Evolutionary conservation across 2,329 filamentous ascomycete genomes (phyloP), one percentile per base, ranked within the genome.

Genomic region (Clonostachys solani): DNA sequence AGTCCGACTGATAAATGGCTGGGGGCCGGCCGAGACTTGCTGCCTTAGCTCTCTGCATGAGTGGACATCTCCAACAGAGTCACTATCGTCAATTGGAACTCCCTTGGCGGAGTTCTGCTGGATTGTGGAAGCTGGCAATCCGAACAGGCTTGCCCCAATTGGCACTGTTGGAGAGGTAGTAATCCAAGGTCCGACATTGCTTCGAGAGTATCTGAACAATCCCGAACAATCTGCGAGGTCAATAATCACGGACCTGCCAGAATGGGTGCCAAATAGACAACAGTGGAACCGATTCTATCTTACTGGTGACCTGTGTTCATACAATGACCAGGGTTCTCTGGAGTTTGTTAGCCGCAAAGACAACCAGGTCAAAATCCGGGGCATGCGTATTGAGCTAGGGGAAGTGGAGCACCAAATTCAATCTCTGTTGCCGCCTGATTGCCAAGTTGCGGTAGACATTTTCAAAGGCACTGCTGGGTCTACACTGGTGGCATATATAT

Each of bases 161-260:
- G 62, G 62, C 2, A 49, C 43, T 8, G 36, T 54, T 73, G 12
- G 78, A 74, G 17, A 84, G 57, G 53, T 72, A 72, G 52, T 67
- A 5, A 52, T 73, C 34, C 65, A 66, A 40, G 69, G 71, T 1
- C 75, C 74, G 2, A 67, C 69, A 2, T 67, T 81, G 10, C 73
- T 71, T 19, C 59, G 67, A 34, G 74, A 74, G 29, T 81, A 80
- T 48, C 57, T 77, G 15, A 72, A 75, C 45, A 54, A 60, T 6
- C 38, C 60, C 16, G 47, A 44, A 5, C 47, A 48, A 15, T 65
- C 72, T 62, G 48, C 60, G 48, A 9, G 47, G 3, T 50, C 52
- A 2, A 63, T 62, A 17, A 55, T 64, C 29, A 56, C 62, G 17
- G 60, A 65, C 42, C 72, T 69, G 0, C 43, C 48, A 0, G 19